Evolutionary conservation across 306 rosid genomes (phyloP), one percentile per base, ranked within the genome.

Genomic region (Vachellia collinsii): DNA sequence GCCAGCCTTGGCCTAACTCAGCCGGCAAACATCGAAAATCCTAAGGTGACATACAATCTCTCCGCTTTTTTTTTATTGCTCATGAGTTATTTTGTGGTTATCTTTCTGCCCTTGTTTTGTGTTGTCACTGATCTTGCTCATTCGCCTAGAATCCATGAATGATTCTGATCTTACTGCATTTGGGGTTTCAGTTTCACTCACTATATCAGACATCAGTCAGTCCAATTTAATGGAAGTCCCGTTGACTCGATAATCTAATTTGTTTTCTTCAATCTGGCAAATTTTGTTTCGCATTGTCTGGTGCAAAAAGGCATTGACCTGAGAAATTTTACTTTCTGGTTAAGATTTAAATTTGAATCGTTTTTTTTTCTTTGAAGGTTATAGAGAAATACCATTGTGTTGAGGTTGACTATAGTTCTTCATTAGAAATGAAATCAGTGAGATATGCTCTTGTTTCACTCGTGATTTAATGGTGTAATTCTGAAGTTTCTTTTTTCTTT

Each of bases 1-100:
- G 93, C 97, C 88, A 88, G 66, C 83, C 98, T 94, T 43, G 98
- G 98, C 87, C 97, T 94, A 79, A 94, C 98, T 74, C 76, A 79
- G 41, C 96, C 98, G 13, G 58, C 89, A 67, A 56, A 25, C 56
- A 69, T 63, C 59, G 88, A 94, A 59, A 11, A 87, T 20, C 88
- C 90, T 4, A 84, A 94, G 90, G 98, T 92, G 12, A 3, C 41
- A 13, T 22, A 62, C 25, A 1, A 68, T 65, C 79, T 74, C 56
- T 62, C 48, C 0, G 65, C 34, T 43, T 70, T 70, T 5, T 29
- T 29, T 43, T 70, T 20, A 9, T 68, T 68, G 13, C n/a, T n/a
- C 8, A 42, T 19, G 29, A 4, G 19, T 68, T 68, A 13, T 9
- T 41, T 41, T 42, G 36, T 68, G 36, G 37, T 64, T 19, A 34